Evolutionary conservation across 352 stramenopile genomes (phyloP), one percentile per base, ranked within the genome.

Genomic region (Phytophthora pistaciae): DNA sequence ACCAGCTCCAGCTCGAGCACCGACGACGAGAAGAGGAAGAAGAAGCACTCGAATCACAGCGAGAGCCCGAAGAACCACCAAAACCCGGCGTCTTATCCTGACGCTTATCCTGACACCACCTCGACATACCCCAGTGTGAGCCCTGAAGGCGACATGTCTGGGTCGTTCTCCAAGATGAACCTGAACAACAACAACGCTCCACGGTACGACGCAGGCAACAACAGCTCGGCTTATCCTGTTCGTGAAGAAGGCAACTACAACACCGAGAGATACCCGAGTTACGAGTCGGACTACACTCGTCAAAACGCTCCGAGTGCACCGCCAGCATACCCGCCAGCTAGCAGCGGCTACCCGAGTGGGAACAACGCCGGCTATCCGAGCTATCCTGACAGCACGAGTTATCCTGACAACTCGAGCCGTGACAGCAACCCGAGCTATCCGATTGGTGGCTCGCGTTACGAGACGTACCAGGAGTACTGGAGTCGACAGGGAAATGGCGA

Each of bases 381-480:
- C 27, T 46, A 40, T 56, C 27, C 27, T 18, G 29, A 20, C 25
- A 57, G 25, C 50, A 36, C 48, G 48, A 23, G 21, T 16, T 52
- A 52, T 25, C 44, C 44, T 52, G 44, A 27, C 5, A 31, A 33
- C 23, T 27, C 48, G 2, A 31, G 48, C 13, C 21, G 48, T 31
- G 8, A 31, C 48, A 55, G 20, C 21, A 33, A 55, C 23, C 48
- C 23, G 13, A 52, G 56, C 14, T 11, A 31, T 46, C 5, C 38
- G 40, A 46, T 4, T 53, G 21, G 31, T 29, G 16, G 36, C 18
- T 52, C 56, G n/a, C 40, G 57, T 7, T 70, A 66, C 18, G 68
- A 75, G 36, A 75, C 10, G n/a, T 70, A 75, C 21, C 53, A 75
- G 49, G 68, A 75, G 56, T 75, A 75, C 49, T 75, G 68, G 68